Conservation (phyloP, 176 grass and related monocot species). For the Saccharum officinarum region DNA sequence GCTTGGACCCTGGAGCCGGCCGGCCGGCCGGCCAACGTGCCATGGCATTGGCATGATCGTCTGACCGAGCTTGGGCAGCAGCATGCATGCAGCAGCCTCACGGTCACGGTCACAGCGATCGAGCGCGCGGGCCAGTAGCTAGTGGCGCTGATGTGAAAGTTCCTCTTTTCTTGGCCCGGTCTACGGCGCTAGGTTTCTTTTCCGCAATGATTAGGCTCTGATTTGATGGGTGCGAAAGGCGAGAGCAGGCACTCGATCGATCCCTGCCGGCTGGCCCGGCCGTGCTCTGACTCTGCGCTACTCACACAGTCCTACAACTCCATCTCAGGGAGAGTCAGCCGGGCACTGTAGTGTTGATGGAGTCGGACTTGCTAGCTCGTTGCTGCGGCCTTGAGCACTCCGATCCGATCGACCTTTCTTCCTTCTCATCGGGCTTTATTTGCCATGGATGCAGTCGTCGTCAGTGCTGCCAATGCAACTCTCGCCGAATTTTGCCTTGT, state of each 20-base stretch:
- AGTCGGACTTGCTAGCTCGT: too few relatives aligned
- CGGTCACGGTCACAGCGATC: too few relatives aligned
- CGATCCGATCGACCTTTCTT: too few relatives aligned
- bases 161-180: not conserved
- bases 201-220: constrained; percentile 73
- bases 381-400: too few relatives aligned
- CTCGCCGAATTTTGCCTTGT: not conserved
- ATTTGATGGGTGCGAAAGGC: constrained; percentile 68
- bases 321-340: too few relatives aligned
- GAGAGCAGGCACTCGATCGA: not conserved
- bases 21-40: too few relatives aligned
- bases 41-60: not conserved
- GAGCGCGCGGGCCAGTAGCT: not conserved
- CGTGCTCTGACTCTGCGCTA: not conserved
- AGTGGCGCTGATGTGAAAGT: constrained; percentile 22
- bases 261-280: not conserved
- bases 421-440: not conserved
- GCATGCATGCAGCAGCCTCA: too few relatives aligned
- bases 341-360: too few relatives aligned
- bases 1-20: too few relatives aligned
- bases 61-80: too few relatives aligned
- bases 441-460: not conserved
- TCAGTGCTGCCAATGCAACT: not conserved
- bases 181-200: constrained; percentile 44
- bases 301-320: not conserved